A percentile compares a stretch with the other conserved stretches of the same genome.
Conservation (phyloP, 176 grass and related monocot genomes). For the Triticum aestivum region DNA sequence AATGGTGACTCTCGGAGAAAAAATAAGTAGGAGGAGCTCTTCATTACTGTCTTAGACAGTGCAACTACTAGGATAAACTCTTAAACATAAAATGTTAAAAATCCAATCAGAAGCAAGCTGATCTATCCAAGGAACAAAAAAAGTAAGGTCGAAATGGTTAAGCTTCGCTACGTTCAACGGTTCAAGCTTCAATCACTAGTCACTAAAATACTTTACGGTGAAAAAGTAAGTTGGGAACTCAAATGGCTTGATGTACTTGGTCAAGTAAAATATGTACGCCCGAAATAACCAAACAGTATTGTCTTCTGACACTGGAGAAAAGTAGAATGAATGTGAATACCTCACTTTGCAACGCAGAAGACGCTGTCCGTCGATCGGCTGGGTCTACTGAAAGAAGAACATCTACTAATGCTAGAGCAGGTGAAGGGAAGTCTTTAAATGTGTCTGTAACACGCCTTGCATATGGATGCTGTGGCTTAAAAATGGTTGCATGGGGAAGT, state of each 20-base stretch:
- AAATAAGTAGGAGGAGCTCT: background rate
- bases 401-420: slow-evolving; percentile 72
- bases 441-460: slow-evolving; percentile 71
- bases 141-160: background rate
- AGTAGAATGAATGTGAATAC: slow-evolving; percentile 34
- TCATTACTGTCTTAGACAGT: background rate
- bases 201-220: background rate
- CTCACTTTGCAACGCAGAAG: slow-evolving; percentile 79
- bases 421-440: slow-evolving; percentile 91
- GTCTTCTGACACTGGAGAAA: background rate
- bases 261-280: background rate
- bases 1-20: background rate
- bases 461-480: slow-evolving; percentile 96
- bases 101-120: background rate
- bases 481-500: slow-evolving; percentile 97
- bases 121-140: background rate
- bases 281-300: slow-evolving; percentile 5
- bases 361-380: slow-evolving; percentile 74
- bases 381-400: slow-evolving; percentile 96
- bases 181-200: background rate
- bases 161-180: background rate
- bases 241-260: background rate
- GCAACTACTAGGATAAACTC: background rate
- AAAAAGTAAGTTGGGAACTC: background rate
- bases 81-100: background rate